Conservation (phyloP, 148 eudicot genomes). For the Selenicereus undatus region DNA sequence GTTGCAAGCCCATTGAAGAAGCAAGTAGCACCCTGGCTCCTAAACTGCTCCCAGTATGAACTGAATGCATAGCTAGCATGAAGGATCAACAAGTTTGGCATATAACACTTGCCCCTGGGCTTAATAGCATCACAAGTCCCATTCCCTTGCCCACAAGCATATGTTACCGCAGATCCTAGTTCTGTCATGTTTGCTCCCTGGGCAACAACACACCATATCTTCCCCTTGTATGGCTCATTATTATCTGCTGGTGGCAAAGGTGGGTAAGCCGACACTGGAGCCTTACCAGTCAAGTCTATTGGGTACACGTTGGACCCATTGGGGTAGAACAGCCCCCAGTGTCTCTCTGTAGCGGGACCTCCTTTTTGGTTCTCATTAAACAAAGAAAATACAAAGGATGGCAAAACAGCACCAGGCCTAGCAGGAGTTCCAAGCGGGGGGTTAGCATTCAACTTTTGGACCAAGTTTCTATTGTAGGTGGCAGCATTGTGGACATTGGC, state of each 20-base stretch:
- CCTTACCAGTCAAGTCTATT: constrained; percentile 68
- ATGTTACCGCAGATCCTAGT: constrained; percentile 46
- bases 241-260: constrained; percentile 49
- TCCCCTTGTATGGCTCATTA: constrained; percentile 65
- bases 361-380: constrained; percentile 77
- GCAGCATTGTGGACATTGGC: constrained; percentile 75
- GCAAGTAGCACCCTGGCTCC: constrained; percentile 64
- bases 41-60: constrained; percentile 77
- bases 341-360: constrained; percentile 84
- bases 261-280: constrained; percentile 35
- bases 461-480: constrained; percentile 66
- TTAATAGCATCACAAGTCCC: constrained; percentile 73
- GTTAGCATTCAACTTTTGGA: constrained; percentile 56
- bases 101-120: constrained; percentile 57
- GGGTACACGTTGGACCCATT: constrained; percentile 50
- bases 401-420: constrained; percentile 62
- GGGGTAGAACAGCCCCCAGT: constrained; percentile 76
- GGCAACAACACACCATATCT: constrained; percentile 75
- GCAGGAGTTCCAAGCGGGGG: constrained; percentile 81
- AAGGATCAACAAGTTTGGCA: constrained; percentile 44
- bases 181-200: constrained; percentile 52
- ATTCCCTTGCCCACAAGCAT: constrained; percentile 90
- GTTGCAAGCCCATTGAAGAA: constrained; percentile 69
- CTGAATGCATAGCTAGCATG: constrained; percentile 91
- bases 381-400: constrained; percentile 60